These are phyloP conservation scores for Auriscalpium microsporum DNA, from an alignment of 768 basidiomycete species.

Conservation along the genomic window DNA sequence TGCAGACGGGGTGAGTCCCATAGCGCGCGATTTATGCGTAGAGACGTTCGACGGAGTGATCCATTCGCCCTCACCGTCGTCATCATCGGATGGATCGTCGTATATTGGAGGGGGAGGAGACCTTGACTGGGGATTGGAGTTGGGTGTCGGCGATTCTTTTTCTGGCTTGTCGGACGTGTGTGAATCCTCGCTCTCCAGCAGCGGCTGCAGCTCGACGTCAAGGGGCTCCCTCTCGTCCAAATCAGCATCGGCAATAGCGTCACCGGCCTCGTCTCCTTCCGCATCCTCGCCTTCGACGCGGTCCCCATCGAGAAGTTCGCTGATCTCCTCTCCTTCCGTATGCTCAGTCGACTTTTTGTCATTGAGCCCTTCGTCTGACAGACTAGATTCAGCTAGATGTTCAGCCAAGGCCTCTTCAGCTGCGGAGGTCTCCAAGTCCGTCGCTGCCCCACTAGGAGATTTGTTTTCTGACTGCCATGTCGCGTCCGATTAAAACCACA, in stretches of 20 bases:
- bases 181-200: slow-evolving; percentile 5
- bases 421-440: background rate
- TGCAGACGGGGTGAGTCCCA: slow-evolving; percentile 69
- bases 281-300: slow-evolving; percentile 13
- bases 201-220: slow-evolving; percentile 36
- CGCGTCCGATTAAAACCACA: background rate
- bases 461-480: background rate
- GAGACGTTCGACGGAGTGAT: slow-evolving; percentile 87
- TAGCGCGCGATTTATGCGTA: slow-evolving; percentile 78
- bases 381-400: background rate
- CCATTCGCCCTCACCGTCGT: slow-evolving; percentile 92
- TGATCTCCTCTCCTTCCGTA: slow-evolving; percentile 7
- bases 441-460: background rate
- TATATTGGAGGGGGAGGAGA: slow-evolving; percentile 34
- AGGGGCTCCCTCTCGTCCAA: slow-evolving; percentile 27
- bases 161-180: background rate
- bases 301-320: slow-evolving; percentile 9
- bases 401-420: background rate
- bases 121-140: slow-evolving; percentile 6
- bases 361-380: slow-evolving; percentile 4
- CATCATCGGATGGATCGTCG: slow-evolving; percentile 69
- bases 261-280: background rate
- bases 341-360: slow-evolving; percentile 1
- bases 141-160: slow-evolving; percentile 1
- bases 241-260: slow-evolving; percentile 17